phyloP scores from a whole-genome alignment of 768 basidiomycete species.

The Kwoniella dejecticola region DNA sequence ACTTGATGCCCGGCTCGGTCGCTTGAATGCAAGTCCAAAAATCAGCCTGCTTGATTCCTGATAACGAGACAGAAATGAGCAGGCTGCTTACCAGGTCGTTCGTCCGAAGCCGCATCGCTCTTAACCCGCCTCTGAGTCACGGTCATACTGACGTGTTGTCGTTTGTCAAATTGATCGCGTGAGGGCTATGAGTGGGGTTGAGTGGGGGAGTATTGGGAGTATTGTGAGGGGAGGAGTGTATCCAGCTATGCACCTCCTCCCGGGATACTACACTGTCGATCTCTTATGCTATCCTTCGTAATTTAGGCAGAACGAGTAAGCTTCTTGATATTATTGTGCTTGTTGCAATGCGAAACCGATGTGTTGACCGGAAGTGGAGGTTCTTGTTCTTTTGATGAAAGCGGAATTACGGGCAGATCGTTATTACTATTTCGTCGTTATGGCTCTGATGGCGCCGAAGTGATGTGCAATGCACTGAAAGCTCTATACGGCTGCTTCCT shows the following conservation, averaged over 20 bases:
- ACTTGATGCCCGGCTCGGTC: slow-evolving; percentile 54
- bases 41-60: no score
- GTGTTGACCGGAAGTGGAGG: slow-evolving; percentile 22
- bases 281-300: not conserved
- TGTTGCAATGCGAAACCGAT: not conserved
- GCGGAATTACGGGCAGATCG: no score
- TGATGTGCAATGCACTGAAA: no score
- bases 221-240: slow-evolving; percentile 2
- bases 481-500: no score
- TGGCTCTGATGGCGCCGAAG: no score
- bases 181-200: not conserved
- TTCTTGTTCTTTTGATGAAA: not conserved
- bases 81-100: slow-evolving; percentile 37
- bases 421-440: no score
- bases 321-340: no score
- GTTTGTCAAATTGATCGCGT: not conserved
- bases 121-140: slow-evolving; percentile 51
- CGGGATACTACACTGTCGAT: not conserved
- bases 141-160: slow-evolving; percentile 38
- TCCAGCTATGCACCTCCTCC: not conserved
- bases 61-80: no score
- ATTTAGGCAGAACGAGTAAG: no score
- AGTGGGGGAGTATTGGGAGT: not conserved
- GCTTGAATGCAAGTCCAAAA: slow-evolving; percentile 27
- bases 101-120: slow-evolving; percentile 43